Evolutionary conservation across 768 basidiomycete genomes (phyloP).

Genomic region (Tubosaeta sp.): DNA sequence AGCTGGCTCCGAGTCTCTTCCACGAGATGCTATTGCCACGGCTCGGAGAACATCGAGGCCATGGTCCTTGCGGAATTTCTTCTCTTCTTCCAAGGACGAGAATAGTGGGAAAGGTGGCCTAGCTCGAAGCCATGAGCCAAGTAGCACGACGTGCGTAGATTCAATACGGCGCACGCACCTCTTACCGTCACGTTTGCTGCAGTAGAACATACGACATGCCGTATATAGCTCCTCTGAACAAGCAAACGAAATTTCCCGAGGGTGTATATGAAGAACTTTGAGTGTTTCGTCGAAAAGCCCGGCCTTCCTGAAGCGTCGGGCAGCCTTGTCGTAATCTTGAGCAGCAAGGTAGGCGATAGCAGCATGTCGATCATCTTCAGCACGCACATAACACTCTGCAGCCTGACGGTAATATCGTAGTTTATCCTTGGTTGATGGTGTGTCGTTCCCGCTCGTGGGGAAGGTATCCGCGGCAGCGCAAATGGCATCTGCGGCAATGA

Average conservation of each 20-base stretch:
- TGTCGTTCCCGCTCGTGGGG: constrained; percentile 20
- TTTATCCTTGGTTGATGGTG: constrained; percentile 14
- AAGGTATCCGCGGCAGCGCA: constrained; percentile 32
- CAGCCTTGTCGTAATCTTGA: constrained; percentile 41
- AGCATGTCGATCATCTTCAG: constrained; percentile 38
- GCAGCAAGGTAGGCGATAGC: constrained; percentile 42
- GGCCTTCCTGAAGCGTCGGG: constrained; percentile 45
- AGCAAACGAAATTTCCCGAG: constrained; percentile 25
- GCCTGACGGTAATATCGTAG: constrained; percentile 39
- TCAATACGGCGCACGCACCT: constrained; percentile 15
- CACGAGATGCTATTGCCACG: constrained; percentile 39
- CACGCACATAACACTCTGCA: constrained; percentile 44
- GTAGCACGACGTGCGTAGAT: background rate
- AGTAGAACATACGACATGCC: constrained; percentile 45
- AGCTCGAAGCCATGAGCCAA: constrained; percentile 1
- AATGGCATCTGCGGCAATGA: constrained; percentile 49
- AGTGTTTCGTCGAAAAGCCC: constrained; percentile 54
- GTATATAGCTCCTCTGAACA: constrained; percentile 37
- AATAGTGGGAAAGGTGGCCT: constrained; percentile 53
- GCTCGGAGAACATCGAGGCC: constrained; percentile 49
- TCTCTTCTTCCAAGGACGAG: constrained; percentile 45
- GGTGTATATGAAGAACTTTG: constrained; percentile 37
- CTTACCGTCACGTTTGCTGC: constrained; percentile 26
- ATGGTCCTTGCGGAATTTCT: constrained; percentile 55
- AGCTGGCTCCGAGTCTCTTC: constrained; percentile 47